Evolutionary conservation across 768 basidiomycete genomes (phyloP), one percentile per base, ranked within the genome.

Genomic region (Solioccasus polychromus): DNA sequence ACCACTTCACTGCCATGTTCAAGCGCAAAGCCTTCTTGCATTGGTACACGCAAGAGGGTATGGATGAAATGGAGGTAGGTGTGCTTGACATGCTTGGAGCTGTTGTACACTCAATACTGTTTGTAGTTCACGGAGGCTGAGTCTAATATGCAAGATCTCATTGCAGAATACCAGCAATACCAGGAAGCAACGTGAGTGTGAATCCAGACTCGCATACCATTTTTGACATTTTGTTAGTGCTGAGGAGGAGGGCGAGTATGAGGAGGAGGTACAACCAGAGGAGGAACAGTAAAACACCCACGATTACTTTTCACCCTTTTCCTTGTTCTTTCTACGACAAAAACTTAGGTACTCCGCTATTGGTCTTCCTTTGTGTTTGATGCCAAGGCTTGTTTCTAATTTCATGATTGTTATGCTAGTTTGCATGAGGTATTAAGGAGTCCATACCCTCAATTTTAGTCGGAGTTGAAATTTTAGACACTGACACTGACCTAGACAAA

Each of bases 31-130:
- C 94, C 20, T 93, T 93, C 82, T 79, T 92, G 83, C 89, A 95
- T 69, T 95, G 94, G 94, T 97, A 97, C 71, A 98, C 94, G 28
- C 92, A 95, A 68, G 96, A 98, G 76, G 96, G 96, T 68, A 98
- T 99, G 95, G 95, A 93, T 66, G 92, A 92, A 78, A 91, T 92
- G 90, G 90, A 93, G 77, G 79, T 79, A 41, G 35, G 74, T 64
- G 3, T n/a, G 29, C 4, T 23, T 32, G 18, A 7, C 8, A 8
- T 28, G 24, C n/a, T 11, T 37, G 4, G 8, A 15, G 14, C 35
- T 20, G 20, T 34, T 8, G 18, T 15, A 20, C 48, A 17, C 43
- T 55, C 17, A 57, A 28, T 17, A 35, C 14, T 5, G 5, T 14
- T 41, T 10, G 11, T 55, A 83, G 80, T 92, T 97, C 80, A 94